Evolutionary conservation across 78 protist genomes (phyloP).

Genomic region (Protostelium mycophagum): DNA sequence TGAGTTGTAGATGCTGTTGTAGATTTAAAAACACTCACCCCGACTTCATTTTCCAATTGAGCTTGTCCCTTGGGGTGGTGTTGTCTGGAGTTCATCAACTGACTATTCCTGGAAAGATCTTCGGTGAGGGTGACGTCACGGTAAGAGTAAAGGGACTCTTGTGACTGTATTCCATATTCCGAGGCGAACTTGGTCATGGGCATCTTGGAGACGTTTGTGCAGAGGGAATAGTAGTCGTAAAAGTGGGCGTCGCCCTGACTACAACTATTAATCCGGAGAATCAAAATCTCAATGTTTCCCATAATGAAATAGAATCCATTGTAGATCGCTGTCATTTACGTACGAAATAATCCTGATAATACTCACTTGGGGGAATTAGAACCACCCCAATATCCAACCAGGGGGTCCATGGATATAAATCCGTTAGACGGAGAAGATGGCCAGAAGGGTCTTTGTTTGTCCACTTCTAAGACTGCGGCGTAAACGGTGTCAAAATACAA

Average conservation of each 20-base stretch:
- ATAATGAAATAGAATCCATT: too few species aligned
- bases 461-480: conserved; percentile 2
- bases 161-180: conserved; percentile 81
- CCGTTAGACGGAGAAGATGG: conserved; percentile 79
- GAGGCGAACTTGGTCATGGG: conserved; percentile 43
- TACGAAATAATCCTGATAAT: too few species aligned
- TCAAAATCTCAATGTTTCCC: too few species aligned
- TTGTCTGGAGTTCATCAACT: conserved; percentile 1
- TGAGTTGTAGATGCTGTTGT: conserved; percentile 24
- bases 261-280: too few species aligned
- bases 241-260: background rate
- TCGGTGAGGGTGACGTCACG: background rate
- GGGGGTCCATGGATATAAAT: background rate
- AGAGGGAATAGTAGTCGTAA: background rate
- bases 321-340: too few species aligned
- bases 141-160: conserved; percentile 23
- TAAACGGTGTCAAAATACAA: conserved; percentile 62
- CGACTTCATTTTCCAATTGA: background rate
- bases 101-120: conserved; percentile 8
- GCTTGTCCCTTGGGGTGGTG: conserved; percentile 53
- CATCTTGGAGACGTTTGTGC: background rate
- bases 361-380: too few species aligned
- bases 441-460: conserved; percentile 58
- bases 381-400: conserved; percentile 32
- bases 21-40: conserved; percentile 19